These are phyloP conservation scores for Colletotrichum aenigma DNA, from an alignment of 2,329 filamentous ascomycete species.

Conservation along the genomic window DNA sequence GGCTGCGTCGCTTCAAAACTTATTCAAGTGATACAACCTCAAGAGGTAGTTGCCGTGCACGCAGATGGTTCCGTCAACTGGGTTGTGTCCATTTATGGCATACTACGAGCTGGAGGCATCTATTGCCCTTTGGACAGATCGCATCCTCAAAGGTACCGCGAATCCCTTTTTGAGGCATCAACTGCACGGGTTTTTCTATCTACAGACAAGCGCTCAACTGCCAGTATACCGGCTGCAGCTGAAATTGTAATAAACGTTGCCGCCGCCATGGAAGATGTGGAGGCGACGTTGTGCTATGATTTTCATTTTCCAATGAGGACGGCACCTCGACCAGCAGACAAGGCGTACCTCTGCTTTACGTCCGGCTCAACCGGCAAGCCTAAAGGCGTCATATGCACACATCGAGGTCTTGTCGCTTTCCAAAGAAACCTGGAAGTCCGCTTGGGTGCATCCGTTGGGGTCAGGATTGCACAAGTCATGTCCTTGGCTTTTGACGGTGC, in stretches of 20 bases:
- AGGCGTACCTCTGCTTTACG: slow-evolving; percentile 47
- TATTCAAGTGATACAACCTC: background rate
- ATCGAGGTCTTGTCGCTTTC: slow-evolving; percentile 21
- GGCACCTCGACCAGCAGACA: background rate
- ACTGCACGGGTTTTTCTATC: slow-evolving; percentile 29
- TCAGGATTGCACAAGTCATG: slow-evolving; percentile 40
- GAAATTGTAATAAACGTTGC: background rate
- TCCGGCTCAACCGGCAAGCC: slow-evolving; percentile 47
- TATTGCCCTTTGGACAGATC: slow-evolving; percentile 34
- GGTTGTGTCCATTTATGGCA: slow-evolving; percentile 36
- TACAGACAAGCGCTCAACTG: background rate
- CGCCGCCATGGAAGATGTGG: background rate
- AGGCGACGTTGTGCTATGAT: background rate
- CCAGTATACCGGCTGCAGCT: background rate
- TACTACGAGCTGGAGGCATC: slow-evolving; percentile 33
- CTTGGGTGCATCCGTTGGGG: background rate
- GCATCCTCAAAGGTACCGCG: slow-evolving; percentile 24
- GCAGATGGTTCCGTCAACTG: slow-evolving; percentile 36
- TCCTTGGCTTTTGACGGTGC: slow-evolving; percentile 48
- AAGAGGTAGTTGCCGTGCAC: slow-evolving; percentile 35
- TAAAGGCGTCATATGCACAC: slow-evolving; percentile 42
- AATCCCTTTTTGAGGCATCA: slow-evolving; percentile 25
- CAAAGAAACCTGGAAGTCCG: background rate
- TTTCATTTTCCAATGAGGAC: background rate
- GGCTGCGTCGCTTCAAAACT: slow-evolving; percentile 3